Evolutionary conservation across 2,329 filamentous ascomycete genomes (phyloP).

Genomic region (Diaporthe vexans): DNA sequence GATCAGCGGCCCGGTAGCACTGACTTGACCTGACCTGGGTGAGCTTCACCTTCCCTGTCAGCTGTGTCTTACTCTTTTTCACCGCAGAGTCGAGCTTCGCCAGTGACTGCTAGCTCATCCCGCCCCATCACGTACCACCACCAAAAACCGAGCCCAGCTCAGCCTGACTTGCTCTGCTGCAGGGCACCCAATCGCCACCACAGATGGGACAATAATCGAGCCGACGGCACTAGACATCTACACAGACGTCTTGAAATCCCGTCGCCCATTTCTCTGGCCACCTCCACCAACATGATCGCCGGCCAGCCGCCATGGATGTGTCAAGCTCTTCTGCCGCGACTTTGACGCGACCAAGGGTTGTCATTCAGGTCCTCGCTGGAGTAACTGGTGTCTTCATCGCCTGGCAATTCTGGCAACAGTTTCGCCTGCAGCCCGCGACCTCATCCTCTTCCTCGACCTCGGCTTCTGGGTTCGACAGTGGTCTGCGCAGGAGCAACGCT

Average conservation of each 20-base stretch:
- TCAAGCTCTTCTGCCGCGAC: constrained; percentile 62
- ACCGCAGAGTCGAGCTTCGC: neutral
- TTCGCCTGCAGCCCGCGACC: constrained; percentile 46
- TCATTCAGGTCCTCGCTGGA: constrained; percentile 69
- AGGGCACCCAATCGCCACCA: neutral
- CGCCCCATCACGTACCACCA: neutral
- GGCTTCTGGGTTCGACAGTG: constrained; percentile 46
- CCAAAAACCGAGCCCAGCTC: neutral
- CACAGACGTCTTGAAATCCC: neutral
- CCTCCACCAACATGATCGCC: constrained; percentile 40
- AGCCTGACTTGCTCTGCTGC: neutral
- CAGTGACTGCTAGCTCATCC: neutral
- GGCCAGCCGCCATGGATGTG: constrained; percentile 44
- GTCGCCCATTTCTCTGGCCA: neutral
- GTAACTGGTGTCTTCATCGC: constrained; percentile 69
- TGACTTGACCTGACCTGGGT: too few relatives aligned
- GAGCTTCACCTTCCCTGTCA: constrained; percentile 14
- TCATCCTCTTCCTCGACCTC: constrained; percentile 43
- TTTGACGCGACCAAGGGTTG: constrained; percentile 67
- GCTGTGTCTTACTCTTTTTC: constrained; percentile 6
- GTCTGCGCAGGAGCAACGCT: constrained; percentile 77
- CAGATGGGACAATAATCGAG: constrained; percentile 29
- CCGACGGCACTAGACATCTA: neutral
- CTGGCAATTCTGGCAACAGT: constrained; percentile 69
- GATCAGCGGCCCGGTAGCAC: constrained; percentile 7